These are phyloP conservation scores for Pelargonium australe DNA, from an alignment of 441 rosid species.

Conservation along the genomic window DNA sequence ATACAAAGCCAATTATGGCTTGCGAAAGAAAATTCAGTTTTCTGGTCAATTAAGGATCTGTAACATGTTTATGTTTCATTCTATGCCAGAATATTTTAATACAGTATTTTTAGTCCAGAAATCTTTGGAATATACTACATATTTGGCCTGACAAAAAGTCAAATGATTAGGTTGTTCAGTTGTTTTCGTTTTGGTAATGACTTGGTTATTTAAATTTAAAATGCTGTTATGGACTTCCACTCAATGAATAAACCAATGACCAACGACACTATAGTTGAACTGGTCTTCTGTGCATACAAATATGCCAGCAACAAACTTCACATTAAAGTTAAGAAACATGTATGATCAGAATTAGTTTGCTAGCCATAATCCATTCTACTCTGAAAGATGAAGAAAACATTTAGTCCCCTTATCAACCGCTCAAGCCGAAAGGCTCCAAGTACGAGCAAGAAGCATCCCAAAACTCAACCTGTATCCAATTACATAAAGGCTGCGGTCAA, in stretches of 20 bases:
- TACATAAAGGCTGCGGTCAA: conserved; percentile 37
- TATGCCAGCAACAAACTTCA: neutral
- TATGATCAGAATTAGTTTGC: neutral
- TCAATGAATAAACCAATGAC: neutral
- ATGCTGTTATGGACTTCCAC: neutral
- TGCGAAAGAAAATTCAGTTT: neutral
- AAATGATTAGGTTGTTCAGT: neutral
- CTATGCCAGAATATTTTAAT: neutral
- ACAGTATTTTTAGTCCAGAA: neutral
- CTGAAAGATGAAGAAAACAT: conserved; percentile 42
- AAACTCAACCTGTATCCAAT: conserved; percentile 19
- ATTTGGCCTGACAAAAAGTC: neutral
- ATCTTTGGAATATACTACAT: neutral
- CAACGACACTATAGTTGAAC: neutral
- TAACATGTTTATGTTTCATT: neutral
- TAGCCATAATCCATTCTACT: neutral
- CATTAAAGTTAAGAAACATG: conserved; percentile 4
- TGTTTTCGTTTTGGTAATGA: neutral
- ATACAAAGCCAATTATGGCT: neutral
- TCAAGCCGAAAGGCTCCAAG: conserved; percentile 19
- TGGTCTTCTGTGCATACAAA: conserved; percentile 11
- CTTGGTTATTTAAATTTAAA: neutral
- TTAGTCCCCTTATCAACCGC: conserved; percentile 20
- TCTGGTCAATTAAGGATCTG: neutral
- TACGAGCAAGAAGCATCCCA: conserved; percentile 9